Conservation (phyloP, 2,329 filamentous ascomycete genomes). For the Verticillium nubilum region DNA sequence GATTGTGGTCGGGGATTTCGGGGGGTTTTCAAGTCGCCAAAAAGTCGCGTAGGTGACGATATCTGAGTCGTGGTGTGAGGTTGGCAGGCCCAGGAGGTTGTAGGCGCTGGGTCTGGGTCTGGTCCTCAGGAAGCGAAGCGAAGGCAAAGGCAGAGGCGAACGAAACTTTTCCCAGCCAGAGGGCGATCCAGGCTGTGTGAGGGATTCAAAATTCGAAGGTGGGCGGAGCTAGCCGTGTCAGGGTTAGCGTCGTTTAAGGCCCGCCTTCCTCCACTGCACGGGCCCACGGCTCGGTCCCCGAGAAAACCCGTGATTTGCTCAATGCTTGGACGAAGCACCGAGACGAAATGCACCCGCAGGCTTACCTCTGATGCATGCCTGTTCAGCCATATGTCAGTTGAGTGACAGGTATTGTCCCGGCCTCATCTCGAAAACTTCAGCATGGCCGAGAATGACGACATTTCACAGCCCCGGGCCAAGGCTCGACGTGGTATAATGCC, state of each 20-base stretch:
- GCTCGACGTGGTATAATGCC: constrained; percentile 30
- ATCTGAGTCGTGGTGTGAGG: background rate
- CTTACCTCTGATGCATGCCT: background rate
- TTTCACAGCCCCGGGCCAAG: background rate
- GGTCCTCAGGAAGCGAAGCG: constrained; percentile 6
- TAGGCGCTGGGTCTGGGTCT: constrained; percentile 30
- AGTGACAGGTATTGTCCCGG: background rate
- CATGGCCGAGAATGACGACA: constrained; percentile 9
- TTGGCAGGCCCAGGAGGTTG: background rate
- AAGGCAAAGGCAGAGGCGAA: background rate
- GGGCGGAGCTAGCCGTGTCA: constrained; percentile 30
- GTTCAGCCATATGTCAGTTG: background rate
- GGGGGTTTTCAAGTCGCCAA: constrained; percentile 7
- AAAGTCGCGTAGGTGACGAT: background rate
- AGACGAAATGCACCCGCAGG: background rate
- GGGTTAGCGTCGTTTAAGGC: constrained; percentile 6
- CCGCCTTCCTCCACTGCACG: background rate
- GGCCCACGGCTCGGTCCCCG: background rate
- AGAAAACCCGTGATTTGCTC: constrained; percentile 11
- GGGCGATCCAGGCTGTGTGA: constrained; percentile 18
- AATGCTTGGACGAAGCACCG: background rate
- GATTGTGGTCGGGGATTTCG: constrained; percentile 2
- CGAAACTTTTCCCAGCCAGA: background rate
- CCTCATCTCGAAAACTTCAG: constrained; percentile 7
- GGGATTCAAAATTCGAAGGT: constrained; percentile 38